Percentiles rank a stretch among this genome's conserved stretches.
Conservation (phyloP, 2,329 filamentous ascomycete genomes). For the Lasiodiplodia hormozganensis region DNA sequence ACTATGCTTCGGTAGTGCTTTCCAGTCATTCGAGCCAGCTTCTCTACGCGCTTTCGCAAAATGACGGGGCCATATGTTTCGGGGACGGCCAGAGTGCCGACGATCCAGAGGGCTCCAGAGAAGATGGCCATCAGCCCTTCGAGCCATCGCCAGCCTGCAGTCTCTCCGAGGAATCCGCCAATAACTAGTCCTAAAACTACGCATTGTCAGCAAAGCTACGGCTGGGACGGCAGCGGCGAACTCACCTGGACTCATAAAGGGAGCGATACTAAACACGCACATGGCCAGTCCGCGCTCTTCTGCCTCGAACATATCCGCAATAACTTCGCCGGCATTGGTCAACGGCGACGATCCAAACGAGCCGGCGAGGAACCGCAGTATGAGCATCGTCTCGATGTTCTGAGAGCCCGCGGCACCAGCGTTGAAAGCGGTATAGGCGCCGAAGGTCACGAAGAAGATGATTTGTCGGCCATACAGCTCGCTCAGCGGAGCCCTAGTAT, state of each 20-base stretch:
- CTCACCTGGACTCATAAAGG: conserved; percentile 48
- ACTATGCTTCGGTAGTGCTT: conserved; percentile 54
- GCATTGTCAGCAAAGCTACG: neutral
- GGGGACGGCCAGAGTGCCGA: conserved; percentile 49
- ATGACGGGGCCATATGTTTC: conserved; percentile 61
- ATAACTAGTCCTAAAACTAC: conserved; percentile 67
- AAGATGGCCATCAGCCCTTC: conserved; percentile 63
- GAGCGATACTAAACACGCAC: conserved; percentile 55
- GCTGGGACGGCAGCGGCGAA: too few species aligned
- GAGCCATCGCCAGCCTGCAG: conserved; percentile 74
- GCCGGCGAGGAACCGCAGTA: conserved; percentile 73
- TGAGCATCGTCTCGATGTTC: conserved; percentile 65
- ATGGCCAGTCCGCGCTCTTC: conserved; percentile 66
- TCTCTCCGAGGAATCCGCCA: conserved; percentile 70
- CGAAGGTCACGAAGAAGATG: conserved; percentile 67
- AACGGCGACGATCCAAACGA: conserved; percentile 67
- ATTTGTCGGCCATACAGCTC: conserved; percentile 59
- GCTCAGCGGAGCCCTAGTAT: conserved; percentile 59
- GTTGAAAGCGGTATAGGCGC: conserved; percentile 66
- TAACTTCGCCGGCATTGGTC: conserved; percentile 70
- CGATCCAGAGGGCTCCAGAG: conserved; percentile 53
- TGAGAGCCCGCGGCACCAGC: conserved; percentile 64
- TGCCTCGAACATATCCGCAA: conserved; percentile 68
- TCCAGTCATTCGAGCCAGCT: conserved; percentile 56
- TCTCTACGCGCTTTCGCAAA: conserved; percentile 57